Percentiles rank a stretch among this genome's conserved stretches.
Evolutionary conservation across 139 green algal genomes (phyloP).

Genomic region (Volvox africanus): DNA sequence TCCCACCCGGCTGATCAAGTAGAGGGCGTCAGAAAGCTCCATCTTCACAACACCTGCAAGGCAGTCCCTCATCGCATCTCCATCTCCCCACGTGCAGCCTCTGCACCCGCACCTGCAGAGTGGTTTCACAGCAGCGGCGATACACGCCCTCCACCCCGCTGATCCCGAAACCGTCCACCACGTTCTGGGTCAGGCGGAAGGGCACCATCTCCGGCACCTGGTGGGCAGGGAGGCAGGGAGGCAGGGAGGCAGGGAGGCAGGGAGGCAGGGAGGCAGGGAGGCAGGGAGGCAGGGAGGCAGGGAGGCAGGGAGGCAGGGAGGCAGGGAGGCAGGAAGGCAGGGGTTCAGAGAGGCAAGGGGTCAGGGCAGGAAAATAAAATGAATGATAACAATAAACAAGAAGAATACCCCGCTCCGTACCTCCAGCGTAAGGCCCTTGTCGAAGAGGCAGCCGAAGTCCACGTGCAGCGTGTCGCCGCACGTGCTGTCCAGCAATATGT

Average conservation of each 20-base stretch:
- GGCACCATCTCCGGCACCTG: constrained; percentile 94
- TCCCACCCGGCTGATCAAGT: too few species aligned
- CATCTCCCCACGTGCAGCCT: not conserved
- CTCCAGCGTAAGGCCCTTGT: constrained; percentile 75
- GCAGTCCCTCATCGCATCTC: not conserved
- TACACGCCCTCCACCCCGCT: constrained; percentile 92
- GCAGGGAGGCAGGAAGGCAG: too few species aligned
- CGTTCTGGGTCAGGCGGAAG: constrained; percentile 98
- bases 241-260: not conserved
- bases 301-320: too few species aligned
- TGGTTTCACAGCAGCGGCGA: constrained; percentile 87
- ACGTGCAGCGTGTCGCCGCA: constrained; percentile 78
- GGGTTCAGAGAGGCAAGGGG: not conserved
- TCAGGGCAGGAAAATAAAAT: not conserved
- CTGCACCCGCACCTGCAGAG: constrained; percentile 75
- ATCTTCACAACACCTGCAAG: too few species aligned
- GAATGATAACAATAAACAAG: not conserved
- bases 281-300: too few species aligned
- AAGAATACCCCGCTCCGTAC: constrained; percentile 21
- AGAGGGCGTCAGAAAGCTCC: too few species aligned
- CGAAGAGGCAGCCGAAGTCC: constrained; percentile 98
- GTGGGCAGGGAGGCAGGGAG: not conserved
- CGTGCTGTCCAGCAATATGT: constrained; percentile 91
- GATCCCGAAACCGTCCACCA: constrained; percentile 95
- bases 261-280: too few species aligned